Conservation (phyloP, 225 moss, liverwort and hornwort genomes). For the Pseudoscleropodium purum region DNA sequence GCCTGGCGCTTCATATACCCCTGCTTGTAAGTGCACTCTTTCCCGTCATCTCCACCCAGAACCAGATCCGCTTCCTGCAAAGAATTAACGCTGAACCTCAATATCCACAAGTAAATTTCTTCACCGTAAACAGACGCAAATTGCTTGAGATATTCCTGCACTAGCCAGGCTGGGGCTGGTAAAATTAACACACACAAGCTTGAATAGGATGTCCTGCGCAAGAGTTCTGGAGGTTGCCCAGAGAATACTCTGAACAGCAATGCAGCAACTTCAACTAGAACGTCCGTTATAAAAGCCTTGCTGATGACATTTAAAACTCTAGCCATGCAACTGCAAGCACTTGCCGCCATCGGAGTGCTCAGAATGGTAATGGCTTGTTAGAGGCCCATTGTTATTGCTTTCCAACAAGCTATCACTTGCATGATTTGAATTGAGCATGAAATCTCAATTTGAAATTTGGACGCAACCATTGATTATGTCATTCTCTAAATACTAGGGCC, state of each 20-base stretch:
- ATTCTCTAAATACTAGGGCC: background rate
- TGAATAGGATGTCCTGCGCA: background rate
- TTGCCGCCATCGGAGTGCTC: background rate
- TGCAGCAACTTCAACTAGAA: background rate
- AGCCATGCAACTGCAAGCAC: background rate
- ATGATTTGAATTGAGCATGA: background rate
- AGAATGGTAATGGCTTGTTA: background rate
- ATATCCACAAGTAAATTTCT: background rate
- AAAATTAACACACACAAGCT: background rate
- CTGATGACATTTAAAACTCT: background rate
- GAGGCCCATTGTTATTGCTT: background rate
- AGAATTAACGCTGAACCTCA: background rate
- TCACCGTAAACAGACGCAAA: background rate
- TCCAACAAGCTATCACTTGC: background rate
- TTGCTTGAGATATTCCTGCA: background rate
- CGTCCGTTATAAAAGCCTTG: background rate
- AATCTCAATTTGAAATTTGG: background rate
- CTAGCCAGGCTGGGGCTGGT: background rate
- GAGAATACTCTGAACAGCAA: background rate
- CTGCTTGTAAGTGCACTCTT: constrained; percentile 82
- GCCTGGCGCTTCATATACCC: constrained; percentile 89
- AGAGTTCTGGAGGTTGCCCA: background rate
- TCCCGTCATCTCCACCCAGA: constrained; percentile 83
- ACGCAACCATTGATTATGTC: background rate
- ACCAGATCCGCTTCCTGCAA: constrained; percentile 81